A percentile compares a stretch with the other conserved stretches of the same genome.
Conservation (phyloP, 225 moss, liverwort and hornwort genomes). For the Antitrichia curtipendula region DNA sequence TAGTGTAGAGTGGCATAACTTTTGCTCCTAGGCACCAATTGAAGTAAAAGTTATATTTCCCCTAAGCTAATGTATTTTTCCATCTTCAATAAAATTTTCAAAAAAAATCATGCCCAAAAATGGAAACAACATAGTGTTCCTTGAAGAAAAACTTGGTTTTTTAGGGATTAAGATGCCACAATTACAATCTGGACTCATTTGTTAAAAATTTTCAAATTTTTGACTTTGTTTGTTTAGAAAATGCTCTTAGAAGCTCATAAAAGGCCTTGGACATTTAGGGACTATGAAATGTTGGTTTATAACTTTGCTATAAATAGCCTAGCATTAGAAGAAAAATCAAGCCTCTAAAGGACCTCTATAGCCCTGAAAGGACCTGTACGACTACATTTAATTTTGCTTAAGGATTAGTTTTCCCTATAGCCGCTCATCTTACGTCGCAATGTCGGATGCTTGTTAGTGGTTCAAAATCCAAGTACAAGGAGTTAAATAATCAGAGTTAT, state of each 20-base stretch:
- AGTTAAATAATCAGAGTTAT: too few relatives aligned
- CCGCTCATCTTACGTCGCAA: too few relatives aligned
- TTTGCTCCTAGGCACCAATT: neutral
- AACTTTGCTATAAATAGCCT: neutral
- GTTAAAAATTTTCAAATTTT: neutral
- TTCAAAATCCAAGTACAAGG: too few relatives aligned
- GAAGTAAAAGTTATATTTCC: neutral
- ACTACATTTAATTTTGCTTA: too few relatives aligned
- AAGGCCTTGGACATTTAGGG: neutral
- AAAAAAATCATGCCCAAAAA: neutral
- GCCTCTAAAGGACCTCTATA: too few relatives aligned
- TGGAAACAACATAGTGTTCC: fast-evolving
- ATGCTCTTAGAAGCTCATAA: neutral
- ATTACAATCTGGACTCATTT: neutral
- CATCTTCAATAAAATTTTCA: neutral
- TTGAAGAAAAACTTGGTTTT: neutral
- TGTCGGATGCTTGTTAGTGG: too few relatives aligned
- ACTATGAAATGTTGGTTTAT: neutral
- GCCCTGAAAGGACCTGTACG: too few relatives aligned
- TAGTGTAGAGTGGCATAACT: neutral
- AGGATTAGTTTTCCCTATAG: too few relatives aligned
- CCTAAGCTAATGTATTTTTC: fast-evolving
- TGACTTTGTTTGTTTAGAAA: neutral
- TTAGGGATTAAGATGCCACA: neutral
- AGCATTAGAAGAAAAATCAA: too few relatives aligned